phyloP scores from a whole-genome alignment of 306 rosid genomes.

The Casuarina cunninghamiana region DNA sequence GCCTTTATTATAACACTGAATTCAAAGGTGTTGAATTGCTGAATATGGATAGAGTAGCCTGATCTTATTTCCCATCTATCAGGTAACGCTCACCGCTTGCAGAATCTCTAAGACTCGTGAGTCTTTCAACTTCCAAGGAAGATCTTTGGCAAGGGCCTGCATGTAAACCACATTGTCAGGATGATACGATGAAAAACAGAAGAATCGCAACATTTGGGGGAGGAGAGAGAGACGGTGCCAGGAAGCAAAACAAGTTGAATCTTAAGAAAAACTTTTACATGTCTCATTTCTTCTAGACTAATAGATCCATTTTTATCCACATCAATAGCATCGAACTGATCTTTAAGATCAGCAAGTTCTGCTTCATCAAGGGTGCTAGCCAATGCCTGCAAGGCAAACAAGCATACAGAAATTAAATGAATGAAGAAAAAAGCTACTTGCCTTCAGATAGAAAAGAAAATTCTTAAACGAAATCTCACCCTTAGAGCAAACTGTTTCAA shows the following conservation, averaged over 20 bases:
- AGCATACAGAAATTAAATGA: constrained; percentile 18
- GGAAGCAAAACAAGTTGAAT: neutral
- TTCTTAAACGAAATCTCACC: constrained; percentile 43
- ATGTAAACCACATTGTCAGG: constrained; percentile 33
- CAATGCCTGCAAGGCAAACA: constrained; percentile 68
- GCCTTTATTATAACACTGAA: neutral
- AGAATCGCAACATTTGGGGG: neutral
- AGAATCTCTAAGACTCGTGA: constrained; percentile 85
- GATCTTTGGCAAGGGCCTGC: constrained; percentile 99
- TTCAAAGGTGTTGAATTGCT: constrained; percentile 4
- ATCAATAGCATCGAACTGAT: constrained; percentile 96
- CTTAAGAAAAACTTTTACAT: constrained; percentile 41
- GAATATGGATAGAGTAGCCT: constrained; percentile 4
- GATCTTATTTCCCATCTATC: constrained; percentile 6
- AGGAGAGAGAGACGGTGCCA: constrained; percentile 6
- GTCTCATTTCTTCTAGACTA: constrained; percentile 99
- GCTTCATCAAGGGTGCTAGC: constrained; percentile 91
- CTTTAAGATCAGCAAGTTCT: constrained; percentile 85
- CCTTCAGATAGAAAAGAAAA: constrained; percentile 22
- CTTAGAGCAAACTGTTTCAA: constrained; percentile 96
- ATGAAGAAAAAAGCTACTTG: constrained; percentile 13
- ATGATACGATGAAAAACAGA: constrained; percentile 23
- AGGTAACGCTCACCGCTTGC: constrained; percentile 69
- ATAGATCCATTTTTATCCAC: constrained; percentile 95
- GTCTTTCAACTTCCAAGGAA: constrained; percentile 95